Evolutionary conservation across 2,329 filamentous ascomycete genomes (phyloP), one percentile per base, ranked within the genome.

Genomic region (Reticulascus tulasneorum): DNA sequence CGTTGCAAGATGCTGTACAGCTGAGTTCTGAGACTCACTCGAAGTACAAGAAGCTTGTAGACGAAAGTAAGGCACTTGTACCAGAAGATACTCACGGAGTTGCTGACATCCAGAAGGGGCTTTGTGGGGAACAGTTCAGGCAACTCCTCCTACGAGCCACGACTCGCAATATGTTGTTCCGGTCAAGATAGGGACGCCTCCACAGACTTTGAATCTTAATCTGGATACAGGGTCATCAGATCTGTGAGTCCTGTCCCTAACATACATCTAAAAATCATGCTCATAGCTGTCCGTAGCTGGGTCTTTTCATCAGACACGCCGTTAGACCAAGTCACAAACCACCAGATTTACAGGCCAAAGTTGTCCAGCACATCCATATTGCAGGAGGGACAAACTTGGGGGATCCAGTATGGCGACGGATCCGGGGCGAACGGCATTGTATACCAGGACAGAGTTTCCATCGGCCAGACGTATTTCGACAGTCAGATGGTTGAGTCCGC

Each of bases 201-300:
- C 62, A 5, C 62, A 69, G 46, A 64, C 58, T 1, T 50, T 70
- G 30, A 58, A 62, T 23, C 48, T 71, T 31, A 59, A 67, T 45
- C 65, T 71, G 29, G 66, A 71, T 38, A 71, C 67, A 2, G 67
- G 66, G 1, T 69, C 65, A 3, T 62, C 64, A 9, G 66, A 71
- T 37, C 51, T 38, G n/a, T n/a, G n/a, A n/a, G n/a, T n/a, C n/a
- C n/a, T n/a, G n/a, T n/a, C n/a, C n/a, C n/a, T n/a, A n/a, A n/a
- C n/a, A n/a, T n/a, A n/a, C n/a, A n/a, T n/a, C n/a, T n/a, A n/a
- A n/a, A n/a, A 13, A 19, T 25, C 20, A 39, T 42, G 26, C 51
- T 61, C n/a, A n/a, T n/a, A n/a, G n/a, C n/a, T n/a, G n/a, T n/a
- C n/a, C n/a, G n/a, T n/a, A n/a, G n/a, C 20, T 62, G 59, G 60